Evolutionary conservation across 495 filamentous ascomycete species (phyloP).

Genomic region (Astrothelium subdiscretum): DNA sequence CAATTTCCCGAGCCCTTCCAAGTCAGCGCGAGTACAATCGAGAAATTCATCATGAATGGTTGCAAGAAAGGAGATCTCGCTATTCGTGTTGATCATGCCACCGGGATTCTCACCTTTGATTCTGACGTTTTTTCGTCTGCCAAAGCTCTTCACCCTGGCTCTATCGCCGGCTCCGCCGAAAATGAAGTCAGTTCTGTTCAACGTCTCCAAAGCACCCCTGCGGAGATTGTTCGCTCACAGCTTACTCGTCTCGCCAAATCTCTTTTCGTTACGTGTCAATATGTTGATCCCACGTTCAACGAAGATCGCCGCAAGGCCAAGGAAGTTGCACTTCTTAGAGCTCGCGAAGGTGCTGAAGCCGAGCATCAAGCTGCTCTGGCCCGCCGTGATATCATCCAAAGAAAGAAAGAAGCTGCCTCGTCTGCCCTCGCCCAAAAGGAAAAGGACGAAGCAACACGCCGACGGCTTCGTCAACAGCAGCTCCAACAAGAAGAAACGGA

Average conservation of each 20-base stretch:
- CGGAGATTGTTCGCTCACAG: conserved; percentile 94
- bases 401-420: conserved; percentile 89
- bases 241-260: conserved; percentile 83
- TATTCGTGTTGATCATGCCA: conserved; percentile 90
- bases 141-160: conserved; percentile 81
- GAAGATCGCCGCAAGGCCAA: conserved; percentile 66
- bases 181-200: conserved; percentile 75
- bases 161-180: conserved; percentile 79
- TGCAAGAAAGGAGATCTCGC: conserved; percentile 98
- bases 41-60: conserved; percentile 99
- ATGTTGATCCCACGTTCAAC: conserved; percentile 83
- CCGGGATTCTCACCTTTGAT: conserved; percentile 90
- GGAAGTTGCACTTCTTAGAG: conserved; percentile 65
- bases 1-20: conserved; percentile 96
- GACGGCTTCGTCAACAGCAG: conserved; percentile 71
- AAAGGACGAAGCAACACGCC: conserved; percentile 80
- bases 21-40: conserved; percentile 79
- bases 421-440: conserved; percentile 74
- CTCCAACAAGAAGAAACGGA: conserved; percentile 76
- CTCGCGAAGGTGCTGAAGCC: conserved; percentile 74
- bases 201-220: conserved; percentile 90
- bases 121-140: conserved; percentile 96
- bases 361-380: conserved; percentile 84
- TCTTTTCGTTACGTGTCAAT: conserved; percentile 84
- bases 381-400: conserved; percentile 81